Percentiles rank a stretch among this genome's conserved stretches.
These are phyloP conservation scores for Colletotrichum sidae DNA, from an alignment of 2,329 filamentous ascomycete species.

Conservation along the genomic window DNA sequence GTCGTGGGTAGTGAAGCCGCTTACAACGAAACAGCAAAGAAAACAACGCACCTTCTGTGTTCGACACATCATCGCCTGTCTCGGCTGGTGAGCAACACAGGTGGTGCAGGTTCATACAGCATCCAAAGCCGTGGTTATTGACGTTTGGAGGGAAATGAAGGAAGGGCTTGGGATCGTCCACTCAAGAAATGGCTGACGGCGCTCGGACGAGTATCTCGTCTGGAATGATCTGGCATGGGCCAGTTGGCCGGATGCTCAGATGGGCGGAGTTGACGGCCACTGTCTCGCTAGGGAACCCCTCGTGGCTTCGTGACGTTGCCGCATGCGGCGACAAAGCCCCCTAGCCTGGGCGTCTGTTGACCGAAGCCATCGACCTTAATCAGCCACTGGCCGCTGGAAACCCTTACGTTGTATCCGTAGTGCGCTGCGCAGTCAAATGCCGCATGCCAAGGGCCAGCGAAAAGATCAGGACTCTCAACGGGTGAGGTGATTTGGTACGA, in stretches of 20 bases:
- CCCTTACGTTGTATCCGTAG: background rate
- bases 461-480: background rate
- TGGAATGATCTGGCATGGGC: constrained; percentile 18
- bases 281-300: constrained; percentile 9
- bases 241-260: constrained; percentile 23
- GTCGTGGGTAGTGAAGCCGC: background rate
- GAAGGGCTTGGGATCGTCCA: too few species aligned
- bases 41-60: too few species aligned
- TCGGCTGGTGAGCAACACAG: too few species aligned
- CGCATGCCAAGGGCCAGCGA: constrained; percentile 2
- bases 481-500: background rate
- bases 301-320: constrained; percentile 18
- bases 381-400: constrained; percentile 32
- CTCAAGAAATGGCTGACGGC: too few species aligned
- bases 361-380: constrained; percentile 22
- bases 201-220: constrained; percentile 4
- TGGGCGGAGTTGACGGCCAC: constrained; percentile 5
- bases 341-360: constrained; percentile 8
- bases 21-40: too few species aligned
- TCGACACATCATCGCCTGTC: too few species aligned
- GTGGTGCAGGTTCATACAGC: constrained; percentile 14
- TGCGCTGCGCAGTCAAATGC: constrained; percentile 6
- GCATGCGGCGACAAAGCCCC: constrained; percentile 11
- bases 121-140: background rate
- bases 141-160: too few species aligned